These are phyloP conservation scores for Lasiodiplodia gonubiensis DNA, from an alignment of 2,329 filamentous ascomycete species.

Conservation along the genomic window DNA sequence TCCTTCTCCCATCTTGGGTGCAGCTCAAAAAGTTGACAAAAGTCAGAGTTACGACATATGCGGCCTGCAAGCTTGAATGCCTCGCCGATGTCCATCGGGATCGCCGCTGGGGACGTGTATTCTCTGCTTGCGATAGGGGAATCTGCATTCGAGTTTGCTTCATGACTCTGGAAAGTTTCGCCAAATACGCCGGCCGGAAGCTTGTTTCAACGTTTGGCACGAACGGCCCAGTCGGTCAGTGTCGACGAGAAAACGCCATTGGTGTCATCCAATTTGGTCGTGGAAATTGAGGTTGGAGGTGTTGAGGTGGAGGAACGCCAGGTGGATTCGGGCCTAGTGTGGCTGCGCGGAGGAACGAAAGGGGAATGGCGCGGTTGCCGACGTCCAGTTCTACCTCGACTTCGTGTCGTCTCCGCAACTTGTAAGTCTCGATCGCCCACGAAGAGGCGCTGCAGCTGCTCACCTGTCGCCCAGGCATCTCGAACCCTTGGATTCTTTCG, in stretches of 20 bases:
- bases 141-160: not conserved
- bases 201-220: not conserved
- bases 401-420: not conserved
- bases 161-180: not conserved
- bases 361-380: not conserved
- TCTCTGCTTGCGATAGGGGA: not conserved
- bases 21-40: not conserved
- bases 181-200: not conserved
- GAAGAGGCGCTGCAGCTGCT: not conserved
- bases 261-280: not conserved
- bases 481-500: not conserved
- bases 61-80: no score
- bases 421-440: not conserved
- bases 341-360: not conserved
- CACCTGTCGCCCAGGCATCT: not conserved
- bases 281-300: not conserved
- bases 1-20: not conserved
- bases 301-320: not conserved
- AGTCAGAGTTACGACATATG: no score
- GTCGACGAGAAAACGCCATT: not conserved
- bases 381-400: not conserved
- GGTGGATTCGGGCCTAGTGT: slow-evolving; percentile 6
- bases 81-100: no score
- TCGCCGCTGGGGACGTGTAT: not conserved
- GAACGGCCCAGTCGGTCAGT: not conserved